phyloP scores from a whole-genome alignment of 2,329 filamentous ascomycete genomes.

The Fulvia fulva region DNA sequence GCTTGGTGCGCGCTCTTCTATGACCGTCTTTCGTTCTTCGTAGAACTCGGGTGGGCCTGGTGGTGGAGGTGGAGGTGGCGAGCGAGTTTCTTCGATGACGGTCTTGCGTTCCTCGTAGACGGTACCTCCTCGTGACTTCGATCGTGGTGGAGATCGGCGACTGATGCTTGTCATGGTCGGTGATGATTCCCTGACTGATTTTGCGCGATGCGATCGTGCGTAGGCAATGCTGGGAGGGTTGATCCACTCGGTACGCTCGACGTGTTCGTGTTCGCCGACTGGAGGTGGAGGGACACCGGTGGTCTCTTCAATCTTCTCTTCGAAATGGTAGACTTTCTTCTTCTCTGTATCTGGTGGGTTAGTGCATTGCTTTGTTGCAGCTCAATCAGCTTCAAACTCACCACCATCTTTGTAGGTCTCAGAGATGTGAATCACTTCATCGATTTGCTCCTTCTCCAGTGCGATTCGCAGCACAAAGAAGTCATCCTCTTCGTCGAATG shows the following conservation, averaged over 20 bases:
- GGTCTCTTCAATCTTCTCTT: conserved; percentile 27
- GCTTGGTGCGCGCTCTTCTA: conserved; percentile 27
- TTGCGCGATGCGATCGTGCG: conserved; percentile 17
- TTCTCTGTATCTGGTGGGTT: conserved; percentile 30
- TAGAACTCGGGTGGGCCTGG: conserved; percentile 26
- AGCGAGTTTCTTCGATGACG: conserved; percentile 27
- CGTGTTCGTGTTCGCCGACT: conserved; percentile 31
- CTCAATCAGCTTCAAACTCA: conserved; percentile 25
- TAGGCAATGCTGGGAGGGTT: conserved; percentile 35
- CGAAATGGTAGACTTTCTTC: conserved; percentile 35
- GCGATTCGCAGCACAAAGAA: conserved; percentile 79
- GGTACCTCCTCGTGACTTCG: conserved; percentile 23
- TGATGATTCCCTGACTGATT: conserved; percentile 23
- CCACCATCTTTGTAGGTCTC: conserved; percentile 61
- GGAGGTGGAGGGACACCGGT: conserved; percentile 23
- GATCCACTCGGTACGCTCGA: conserved; percentile 37
- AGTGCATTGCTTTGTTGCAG: too few species aligned
- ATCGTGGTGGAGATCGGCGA: conserved; percentile 24
- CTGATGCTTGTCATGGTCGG: conserved; percentile 28
- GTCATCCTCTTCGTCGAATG: conserved; percentile 81
- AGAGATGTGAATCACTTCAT: conserved; percentile 79
- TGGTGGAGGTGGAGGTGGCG: conserved; percentile 21
- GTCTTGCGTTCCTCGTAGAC: conserved; percentile 29
- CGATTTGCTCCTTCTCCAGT: conserved; percentile 84
- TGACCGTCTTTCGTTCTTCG: conserved; percentile 29